Base-by-base conservation (phyloP, 225 moss, liverwort and hornwort genomes). In the Straminergon stramineum region DNA sequence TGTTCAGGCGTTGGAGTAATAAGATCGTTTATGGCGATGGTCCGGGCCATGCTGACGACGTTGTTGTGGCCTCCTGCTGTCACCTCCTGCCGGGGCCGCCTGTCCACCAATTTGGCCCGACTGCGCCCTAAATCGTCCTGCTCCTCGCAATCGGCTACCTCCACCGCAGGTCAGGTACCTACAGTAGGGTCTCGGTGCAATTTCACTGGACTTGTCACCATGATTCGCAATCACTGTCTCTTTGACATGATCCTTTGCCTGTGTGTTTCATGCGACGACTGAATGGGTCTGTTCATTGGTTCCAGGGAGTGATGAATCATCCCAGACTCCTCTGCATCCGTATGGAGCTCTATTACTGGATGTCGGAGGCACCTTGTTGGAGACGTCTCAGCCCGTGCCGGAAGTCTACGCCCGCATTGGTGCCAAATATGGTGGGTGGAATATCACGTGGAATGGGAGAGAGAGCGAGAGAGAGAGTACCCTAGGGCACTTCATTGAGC, bases 311-410 rank as follows among this genome's bases (percentile, higher is more conserved):
- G 79, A 64, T 88, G 87, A 83, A 66, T 66, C 60, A 24, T 89
- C 75, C 35, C 83, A 84, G 86, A 67, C 86, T 45, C 66, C 86
- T n/a, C 62, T 84, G 76, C 87, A 89, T 57, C 86, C 93, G 39
- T 97, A 99, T 64, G 95, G 86, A 70, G 99, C 96, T 62, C 91
- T 97, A 77, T 89, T 99, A n/a, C 92, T 99, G 88, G 99, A 99
- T 80, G 89, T 97, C 6, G 97, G 96, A 86, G 97, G 99, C 68
- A 99, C 99, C 83, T 93, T 99, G 91, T 92, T 99, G 81, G 97
- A 99, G 92, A 94, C 99, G 43, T 84, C 96, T 17, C 93, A 93
- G 89, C 99, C 97, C 71, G 96, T 96, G 39, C 94, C 96, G 35
- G 95, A 97, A 45, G 93, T 96, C 65, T 99, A 99, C 91, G 97